Conservation (phyloP, 1,284 basidiomycete species). For the Ceratobasidium theobromae region DNA sequence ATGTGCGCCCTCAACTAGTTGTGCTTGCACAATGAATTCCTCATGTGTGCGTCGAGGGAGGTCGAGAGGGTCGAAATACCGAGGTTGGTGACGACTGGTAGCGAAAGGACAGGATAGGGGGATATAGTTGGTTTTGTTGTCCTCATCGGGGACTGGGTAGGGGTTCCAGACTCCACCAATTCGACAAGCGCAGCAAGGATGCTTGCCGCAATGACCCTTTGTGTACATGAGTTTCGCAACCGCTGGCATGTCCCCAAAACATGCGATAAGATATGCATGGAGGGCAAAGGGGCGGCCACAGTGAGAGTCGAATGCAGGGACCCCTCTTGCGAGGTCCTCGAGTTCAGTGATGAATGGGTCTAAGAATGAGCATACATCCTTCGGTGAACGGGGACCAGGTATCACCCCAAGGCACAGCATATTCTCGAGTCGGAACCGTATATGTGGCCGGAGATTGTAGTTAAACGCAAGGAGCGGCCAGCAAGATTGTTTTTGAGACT, state of each 20-base stretch:
- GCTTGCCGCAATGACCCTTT: constrained; percentile 32
- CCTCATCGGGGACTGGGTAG: not conserved
- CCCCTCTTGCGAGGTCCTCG: constrained; percentile 2
- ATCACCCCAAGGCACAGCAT: constrained; percentile 33
- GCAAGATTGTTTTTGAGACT: not conserved
- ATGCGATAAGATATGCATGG: constrained; percentile 1
- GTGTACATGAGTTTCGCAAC: constrained; percentile 28
- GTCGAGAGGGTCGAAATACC: not conserved
- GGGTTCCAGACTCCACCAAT: constrained; percentile 1
- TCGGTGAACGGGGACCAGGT: constrained; percentile 30
- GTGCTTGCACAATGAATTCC: not conserved
- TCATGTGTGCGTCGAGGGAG: not conserved
- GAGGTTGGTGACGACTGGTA: not conserved
- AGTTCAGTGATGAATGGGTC: constrained; percentile 35
- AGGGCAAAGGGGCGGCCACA: not conserved
- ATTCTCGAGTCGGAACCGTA: constrained; percentile 21
- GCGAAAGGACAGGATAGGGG: constrained; percentile 11
- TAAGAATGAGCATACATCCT: constrained; percentile 3
- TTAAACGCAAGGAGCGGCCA: constrained; percentile 32
- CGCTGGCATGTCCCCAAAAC: constrained; percentile 34
- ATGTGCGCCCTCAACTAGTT: not conserved
- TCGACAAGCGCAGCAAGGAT: constrained; percentile 26
- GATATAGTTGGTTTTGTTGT: constrained; percentile 1
- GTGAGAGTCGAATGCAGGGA: constrained; percentile 12
- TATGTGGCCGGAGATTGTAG: constrained; percentile 30